A percentile compares a stretch with the other conserved stretches of the same genome.
Evolutionary conservation across 2,329 filamentous ascomycete species (phyloP).

Genomic region (Claviceps lovelessii): DNA sequence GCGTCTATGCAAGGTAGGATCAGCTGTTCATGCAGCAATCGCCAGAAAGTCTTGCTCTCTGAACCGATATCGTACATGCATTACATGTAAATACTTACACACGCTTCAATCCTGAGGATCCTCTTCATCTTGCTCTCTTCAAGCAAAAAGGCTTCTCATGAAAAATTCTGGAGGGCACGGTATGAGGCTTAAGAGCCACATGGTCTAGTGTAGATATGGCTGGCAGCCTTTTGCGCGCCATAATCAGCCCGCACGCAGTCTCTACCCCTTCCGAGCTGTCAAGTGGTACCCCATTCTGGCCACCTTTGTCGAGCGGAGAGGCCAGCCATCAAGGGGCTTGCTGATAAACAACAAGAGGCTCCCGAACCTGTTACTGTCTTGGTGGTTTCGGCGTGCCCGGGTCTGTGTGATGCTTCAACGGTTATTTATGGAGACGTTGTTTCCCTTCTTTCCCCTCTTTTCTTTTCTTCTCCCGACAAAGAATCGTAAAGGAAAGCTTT

Average conservation of each 20-base stretch:
- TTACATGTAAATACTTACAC: background rate
- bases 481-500: background rate
- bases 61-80: background rate
- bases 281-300: background rate
- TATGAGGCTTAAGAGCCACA: background rate
- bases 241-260: background rate
- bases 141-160: no score
- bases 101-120: background rate
- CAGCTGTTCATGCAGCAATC: background rate
- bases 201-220: background rate
- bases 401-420: background rate
- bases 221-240: constrained; percentile 1
- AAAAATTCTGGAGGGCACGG: background rate
- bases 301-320: background rate
- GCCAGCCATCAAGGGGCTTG: background rate
- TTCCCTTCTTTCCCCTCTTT: background rate
- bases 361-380: background rate
- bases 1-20: background rate
- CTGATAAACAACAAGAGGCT: background rate
- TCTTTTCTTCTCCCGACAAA: background rate
- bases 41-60: background rate
- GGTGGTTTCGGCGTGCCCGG: background rate
- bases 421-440: constrained; percentile 1
- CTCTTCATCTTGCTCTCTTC: background rate
- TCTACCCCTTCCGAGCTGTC: background rate